Conservation (phyloP, 176 grass and related monocot genomes). For the Carex myosuroides region DNA sequence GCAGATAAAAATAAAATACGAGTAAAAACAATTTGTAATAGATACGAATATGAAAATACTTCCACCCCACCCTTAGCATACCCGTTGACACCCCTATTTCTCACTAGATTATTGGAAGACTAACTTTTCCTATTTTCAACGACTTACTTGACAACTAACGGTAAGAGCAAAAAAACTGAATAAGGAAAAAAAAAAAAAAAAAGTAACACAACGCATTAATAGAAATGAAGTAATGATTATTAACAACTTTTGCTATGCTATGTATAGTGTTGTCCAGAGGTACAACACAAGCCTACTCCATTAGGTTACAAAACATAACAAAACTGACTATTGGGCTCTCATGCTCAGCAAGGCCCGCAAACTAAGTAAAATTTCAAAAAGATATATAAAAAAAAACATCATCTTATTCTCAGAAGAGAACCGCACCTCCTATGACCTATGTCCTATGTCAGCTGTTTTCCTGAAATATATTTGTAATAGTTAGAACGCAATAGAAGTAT, state of each 20-base stretch:
- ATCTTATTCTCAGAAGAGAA: constrained; percentile 14
- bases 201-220: constrained; percentile 24
- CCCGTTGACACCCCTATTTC: not conserved
- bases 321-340: constrained; percentile 25
- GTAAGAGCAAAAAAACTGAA: not conserved
- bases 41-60: too few relatives aligned
- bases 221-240: constrained; percentile 45
- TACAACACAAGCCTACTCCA: constrained; percentile 23
- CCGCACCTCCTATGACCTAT: not conserved
- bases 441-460: constrained; percentile 11
- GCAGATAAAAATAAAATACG: too few relatives aligned
- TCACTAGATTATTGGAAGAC: not conserved
- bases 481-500: not conserved
- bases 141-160: not conserved
- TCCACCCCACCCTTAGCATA: too few relatives aligned
- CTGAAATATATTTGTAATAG: not conserved
- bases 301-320: constrained; percentile 8
- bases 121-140: not conserved
- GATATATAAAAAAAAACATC: not conserved
- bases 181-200: not conserved
- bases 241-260: constrained; percentile 35
- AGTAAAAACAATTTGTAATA: too few relatives aligned
- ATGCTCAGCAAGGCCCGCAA: constrained; percentile 13
- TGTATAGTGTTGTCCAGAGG: constrained; percentile 22
- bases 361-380: not conserved